Base-by-base conservation (phyloP, 2,329 filamentous ascomycete species). In the Periglandula ipomoeae region DNA sequence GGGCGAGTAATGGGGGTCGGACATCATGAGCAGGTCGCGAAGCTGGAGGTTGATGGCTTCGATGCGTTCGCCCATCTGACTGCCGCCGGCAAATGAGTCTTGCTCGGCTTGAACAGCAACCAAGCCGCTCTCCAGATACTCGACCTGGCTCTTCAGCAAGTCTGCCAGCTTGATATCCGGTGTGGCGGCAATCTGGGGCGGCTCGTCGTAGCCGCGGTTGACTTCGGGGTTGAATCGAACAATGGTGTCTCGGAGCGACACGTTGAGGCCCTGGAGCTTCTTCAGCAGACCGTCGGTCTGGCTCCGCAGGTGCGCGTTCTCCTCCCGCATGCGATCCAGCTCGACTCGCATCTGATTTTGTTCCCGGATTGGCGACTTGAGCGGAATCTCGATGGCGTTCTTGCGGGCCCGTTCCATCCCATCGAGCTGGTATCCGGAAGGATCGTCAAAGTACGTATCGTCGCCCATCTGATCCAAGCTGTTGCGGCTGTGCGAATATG, bases 391-490 rank as follows among this genome's bases (percentile, higher is more conserved):
- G n/a, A 80, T 72, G 22, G 68, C 61, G 46, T 71, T 70, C 50
- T 70, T 70, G 45, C 64, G 66, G 27, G 60, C 58, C 17, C 59
- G 58, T 13, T 86, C 81, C 19, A 83, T 64, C 50, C 79, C 76
- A 55, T 89, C 85, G 5, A 85, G 76, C 10, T 59, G 82, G 60
- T 90, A 93, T 7, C 89, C 70, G 59, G 82, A 87, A 50, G 82
- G 75, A 55, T 93, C 87, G 58, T 94, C 87, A 58, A 95, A 89
- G 43, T 84, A 77, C 50, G 81, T 69, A 6, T 79, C 75, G 15
- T 79, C 77, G 35, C 70, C 70, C 1, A 71, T 61, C 17, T 72
- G 70, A 30, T 80, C 78, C 53, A 79, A 61, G 57, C 79, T 82
- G 51, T 78, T 77, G 45, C 78, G 74, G 44, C 76, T 76, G 58